These are phyloP conservation scores for Malassezia slooffiae DNA, from an alignment of 1,284 basidiomycete genomes.

Conservation along the genomic window DNA sequence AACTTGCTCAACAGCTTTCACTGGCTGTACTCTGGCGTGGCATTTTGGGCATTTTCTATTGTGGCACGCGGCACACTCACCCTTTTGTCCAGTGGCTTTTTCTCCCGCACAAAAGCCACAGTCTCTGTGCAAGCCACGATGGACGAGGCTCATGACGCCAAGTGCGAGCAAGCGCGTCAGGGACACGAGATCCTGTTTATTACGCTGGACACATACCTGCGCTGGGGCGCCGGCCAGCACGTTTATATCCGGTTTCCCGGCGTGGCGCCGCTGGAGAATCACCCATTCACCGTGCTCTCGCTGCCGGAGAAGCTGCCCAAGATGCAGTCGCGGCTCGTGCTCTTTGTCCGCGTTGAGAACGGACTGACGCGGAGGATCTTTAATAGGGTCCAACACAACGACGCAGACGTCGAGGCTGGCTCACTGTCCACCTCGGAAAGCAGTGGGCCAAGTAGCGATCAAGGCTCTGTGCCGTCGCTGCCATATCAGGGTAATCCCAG, in stretches of 20 bases:
- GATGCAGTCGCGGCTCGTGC: not conserved
- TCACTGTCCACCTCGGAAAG: no score
- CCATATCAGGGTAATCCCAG: no score
- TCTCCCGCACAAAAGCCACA: slow-evolving; percentile 12
- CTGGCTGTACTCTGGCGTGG: not conserved
- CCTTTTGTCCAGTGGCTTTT: not conserved
- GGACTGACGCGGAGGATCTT: not conserved
- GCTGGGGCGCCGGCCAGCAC: slow-evolving; percentile 38
- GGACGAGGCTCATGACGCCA: slow-evolving; percentile 21
- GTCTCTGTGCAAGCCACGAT: slow-evolving; percentile 18
- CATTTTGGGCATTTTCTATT: not conserved
- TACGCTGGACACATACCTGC: slow-evolving; percentile 22
- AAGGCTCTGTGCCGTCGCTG: no score
- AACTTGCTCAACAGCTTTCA: not conserved
- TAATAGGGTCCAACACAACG: no score
- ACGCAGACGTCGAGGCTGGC: no score
- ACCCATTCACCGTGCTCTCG: slow-evolving; percentile 39
- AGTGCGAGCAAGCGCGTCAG: no score
- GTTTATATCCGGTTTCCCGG: slow-evolving; percentile 36
- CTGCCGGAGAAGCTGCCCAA: slow-evolving; percentile 16
- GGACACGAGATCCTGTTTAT: not conserved
- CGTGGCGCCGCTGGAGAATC: slow-evolving; percentile 20
- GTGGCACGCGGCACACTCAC: not conserved
- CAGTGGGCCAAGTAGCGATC: no score
- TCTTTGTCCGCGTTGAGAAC: not conserved